These are phyloP conservation scores for Penicillium ucsense DNA, from an alignment of 495 filamentous ascomycete genomes.

Conservation along the genomic window DNA sequence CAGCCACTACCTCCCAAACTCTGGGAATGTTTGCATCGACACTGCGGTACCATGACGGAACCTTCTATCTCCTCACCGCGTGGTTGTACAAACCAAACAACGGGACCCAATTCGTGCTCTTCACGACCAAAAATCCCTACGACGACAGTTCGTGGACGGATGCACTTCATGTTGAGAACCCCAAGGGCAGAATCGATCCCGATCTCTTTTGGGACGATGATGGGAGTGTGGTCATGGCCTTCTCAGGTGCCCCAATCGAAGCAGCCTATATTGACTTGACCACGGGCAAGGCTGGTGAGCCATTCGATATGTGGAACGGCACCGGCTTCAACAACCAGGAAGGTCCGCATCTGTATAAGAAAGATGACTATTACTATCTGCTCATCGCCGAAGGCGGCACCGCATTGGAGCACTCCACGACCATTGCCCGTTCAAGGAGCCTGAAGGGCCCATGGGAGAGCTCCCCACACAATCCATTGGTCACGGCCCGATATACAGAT, in stretches of 20 bases:
- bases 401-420: conserved; percentile 44
- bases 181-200: conserved; percentile 11
- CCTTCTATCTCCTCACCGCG: conserved; percentile 10
- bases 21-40: conserved; percentile 17
- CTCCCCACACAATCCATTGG: conserved; percentile 18
- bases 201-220: conserved; percentile 21
- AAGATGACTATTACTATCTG: conserved; percentile 48
- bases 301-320: conserved; percentile 44
- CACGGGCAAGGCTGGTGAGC: conserved; percentile 4
- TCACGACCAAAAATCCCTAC: conserved; percentile 9
- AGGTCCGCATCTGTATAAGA: conserved; percentile 51
- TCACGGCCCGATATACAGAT: conserved; percentile 9
- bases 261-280: conserved; percentile 10
- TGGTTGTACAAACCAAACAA: neutral
- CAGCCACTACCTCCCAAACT: conserved; percentile 7
- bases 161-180: conserved; percentile 6
- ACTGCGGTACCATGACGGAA: conserved; percentile 13
- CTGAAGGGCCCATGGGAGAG: conserved; percentile 44
- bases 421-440: conserved; percentile 41
- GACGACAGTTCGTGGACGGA: conserved; percentile 14
- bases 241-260: conserved; percentile 1
- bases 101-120: conserved; percentile 4
- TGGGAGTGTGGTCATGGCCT: conserved; percentile 9
- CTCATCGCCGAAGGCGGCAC: conserved; percentile 55
- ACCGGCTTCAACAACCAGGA: conserved; percentile 47